Conservation (phyloP, 768 basidiomycete genomes). For the Boletellus ananiceps region DNA sequence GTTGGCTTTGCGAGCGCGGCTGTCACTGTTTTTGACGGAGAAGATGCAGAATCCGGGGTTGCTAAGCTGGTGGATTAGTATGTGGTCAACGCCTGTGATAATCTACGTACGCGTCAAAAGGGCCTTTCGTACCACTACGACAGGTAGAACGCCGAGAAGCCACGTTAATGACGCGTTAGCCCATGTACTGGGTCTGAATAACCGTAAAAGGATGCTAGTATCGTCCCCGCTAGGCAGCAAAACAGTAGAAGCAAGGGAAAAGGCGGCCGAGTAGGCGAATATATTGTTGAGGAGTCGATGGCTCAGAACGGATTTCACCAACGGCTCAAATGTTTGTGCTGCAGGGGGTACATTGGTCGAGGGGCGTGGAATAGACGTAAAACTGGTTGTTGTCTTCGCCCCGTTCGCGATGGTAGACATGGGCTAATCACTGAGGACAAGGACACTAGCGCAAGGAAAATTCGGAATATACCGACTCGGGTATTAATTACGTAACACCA, state of each 20-base stretch:
- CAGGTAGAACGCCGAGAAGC: slow-evolving; percentile 51
- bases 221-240: slow-evolving; percentile 28
- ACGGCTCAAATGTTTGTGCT: slow-evolving; percentile 58
- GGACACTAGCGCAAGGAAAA: too few species aligned
- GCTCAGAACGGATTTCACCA: slow-evolving; percentile 56
- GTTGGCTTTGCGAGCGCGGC: slow-evolving; percentile 44
- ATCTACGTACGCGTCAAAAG: slow-evolving; percentile 53
- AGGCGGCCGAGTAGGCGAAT: slow-evolving; percentile 46
- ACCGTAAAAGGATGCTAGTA: slow-evolving; percentile 26
- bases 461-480: too few species aligned
- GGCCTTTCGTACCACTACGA: slow-evolving; percentile 52
- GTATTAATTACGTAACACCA: too few species aligned
- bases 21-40: slow-evolving; percentile 47
- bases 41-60: slow-evolving; percentile 44
- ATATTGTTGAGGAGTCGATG: slow-evolving; percentile 55
- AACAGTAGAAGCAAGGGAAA: slow-evolving; percentile 41
- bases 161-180: slow-evolving; percentile 42
- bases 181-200: slow-evolving; percentile 44
- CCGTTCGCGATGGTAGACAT: slow-evolving; percentile 6
- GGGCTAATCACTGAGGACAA: neutral
- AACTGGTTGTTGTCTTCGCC: slow-evolving; percentile 10
- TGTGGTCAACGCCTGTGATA: neutral
- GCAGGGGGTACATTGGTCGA: slow-evolving; percentile 55
- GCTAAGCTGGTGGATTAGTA: slow-evolving; percentile 30
- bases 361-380: slow-evolving; percentile 36